These are phyloP conservation scores for Candida nitratophila DNA, from an alignment of 805 yeast genomes.

Conservation along the genomic window DNA sequence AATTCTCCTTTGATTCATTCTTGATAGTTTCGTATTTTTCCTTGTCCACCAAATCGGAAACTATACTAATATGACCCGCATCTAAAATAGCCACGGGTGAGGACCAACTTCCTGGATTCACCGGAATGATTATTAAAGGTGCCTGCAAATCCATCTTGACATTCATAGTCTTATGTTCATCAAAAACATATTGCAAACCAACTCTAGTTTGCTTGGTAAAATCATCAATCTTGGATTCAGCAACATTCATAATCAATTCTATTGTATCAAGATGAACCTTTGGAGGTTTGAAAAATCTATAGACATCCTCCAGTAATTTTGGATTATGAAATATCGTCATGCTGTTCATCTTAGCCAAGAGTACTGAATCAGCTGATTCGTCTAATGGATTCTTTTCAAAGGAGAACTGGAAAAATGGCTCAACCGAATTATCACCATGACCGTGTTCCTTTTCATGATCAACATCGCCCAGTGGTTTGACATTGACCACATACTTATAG, in stretches of 20 bases:
- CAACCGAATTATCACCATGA: constrained; percentile 14
- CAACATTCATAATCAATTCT: constrained; percentile 87
- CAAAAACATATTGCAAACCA: constrained; percentile 88
- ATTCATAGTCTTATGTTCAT: constrained; percentile 87
- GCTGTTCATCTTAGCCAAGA: constrained; percentile 69
- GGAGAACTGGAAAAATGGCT: constrained; percentile 74
- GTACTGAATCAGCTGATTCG: constrained; percentile 70
- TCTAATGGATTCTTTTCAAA: constrained; percentile 87
- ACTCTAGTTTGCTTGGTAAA: constrained; percentile 82
- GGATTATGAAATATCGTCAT: constrained; percentile 89
- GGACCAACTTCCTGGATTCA: constrained; percentile 69
- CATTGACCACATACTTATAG: constrained; percentile 85
- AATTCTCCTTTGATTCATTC: constrained; percentile 45
- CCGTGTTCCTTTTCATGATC: constrained; percentile 14
- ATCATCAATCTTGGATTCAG: constrained; percentile 91
- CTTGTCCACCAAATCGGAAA: constrained; percentile 73
- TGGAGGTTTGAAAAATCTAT: constrained; percentile 79
- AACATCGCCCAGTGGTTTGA: constrained; percentile 49
- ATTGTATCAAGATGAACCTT: constrained; percentile 79
- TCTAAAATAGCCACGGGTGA: constrained; percentile 89
- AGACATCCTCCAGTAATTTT: constrained; percentile 69
- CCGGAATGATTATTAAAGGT: constrained; percentile 81
- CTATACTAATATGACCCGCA: constrained; percentile 89
- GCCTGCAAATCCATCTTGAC: constrained; percentile 87
- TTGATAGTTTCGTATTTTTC: constrained; percentile 62